These are phyloP conservation scores for Babesia ovata DNA, from an alignment of 169 alveolate species.

Conservation along the genomic window DNA sequence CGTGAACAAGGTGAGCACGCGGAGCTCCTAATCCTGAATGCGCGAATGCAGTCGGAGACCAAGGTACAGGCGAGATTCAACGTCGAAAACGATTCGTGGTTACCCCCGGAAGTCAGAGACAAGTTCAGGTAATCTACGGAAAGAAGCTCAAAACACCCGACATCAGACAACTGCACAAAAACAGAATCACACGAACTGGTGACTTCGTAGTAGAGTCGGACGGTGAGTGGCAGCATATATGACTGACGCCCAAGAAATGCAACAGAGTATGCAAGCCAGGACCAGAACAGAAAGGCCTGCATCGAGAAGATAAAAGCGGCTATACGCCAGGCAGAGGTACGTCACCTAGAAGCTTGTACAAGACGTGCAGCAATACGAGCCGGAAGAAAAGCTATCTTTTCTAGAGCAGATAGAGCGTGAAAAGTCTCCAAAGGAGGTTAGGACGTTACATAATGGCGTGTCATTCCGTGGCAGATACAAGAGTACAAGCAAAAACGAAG, in stretches of 20 bases:
- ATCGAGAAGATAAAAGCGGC: constrained; percentile 43
- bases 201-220: constrained; percentile 63
- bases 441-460: not conserved
- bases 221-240: constrained; percentile 12
- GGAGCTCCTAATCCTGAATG: not conserved
- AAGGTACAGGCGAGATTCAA: constrained; percentile 78
- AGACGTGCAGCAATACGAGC: constrained; percentile 31
- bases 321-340: constrained; percentile 52
- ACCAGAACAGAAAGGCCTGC: constrained; percentile 64
- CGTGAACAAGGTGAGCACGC: constrained; percentile 71
- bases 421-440: constrained; percentile 51
- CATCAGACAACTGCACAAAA: constrained; percentile 38
- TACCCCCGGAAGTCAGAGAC: constrained; percentile 64
- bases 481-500: constrained; percentile 52
- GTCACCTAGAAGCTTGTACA: not conserved
- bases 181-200: constrained; percentile 57
- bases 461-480: constrained; percentile 23
- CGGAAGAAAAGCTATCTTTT: constrained; percentile 33
- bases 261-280: constrained; percentile 56
- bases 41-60: constrained; percentile 72
- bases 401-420: constrained; percentile 57
- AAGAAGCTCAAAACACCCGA: not conserved
- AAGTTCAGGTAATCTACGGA: constrained; percentile 64
- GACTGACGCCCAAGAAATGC: too few relatives aligned
- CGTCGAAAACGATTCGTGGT: constrained; percentile 72